Conservation (phyloP, 2,329 filamentous ascomycete species). For the Metarhizium humberi region DNA sequence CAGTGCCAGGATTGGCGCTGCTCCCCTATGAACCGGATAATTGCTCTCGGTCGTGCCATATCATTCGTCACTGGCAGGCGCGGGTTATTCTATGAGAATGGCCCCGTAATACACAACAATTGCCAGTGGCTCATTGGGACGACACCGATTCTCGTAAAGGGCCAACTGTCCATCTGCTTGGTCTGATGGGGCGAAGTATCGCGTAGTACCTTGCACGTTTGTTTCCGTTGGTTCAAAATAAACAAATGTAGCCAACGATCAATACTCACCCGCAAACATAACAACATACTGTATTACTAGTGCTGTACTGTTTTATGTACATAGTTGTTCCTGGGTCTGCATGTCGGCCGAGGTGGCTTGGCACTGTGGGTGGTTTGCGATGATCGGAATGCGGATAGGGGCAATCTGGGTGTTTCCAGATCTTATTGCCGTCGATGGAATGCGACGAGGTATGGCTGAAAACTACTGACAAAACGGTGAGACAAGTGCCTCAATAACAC, state of each 20-base stretch:
- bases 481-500: no score
- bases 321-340: background rate
- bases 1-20: background rate
- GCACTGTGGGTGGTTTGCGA: background rate
- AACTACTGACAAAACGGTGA: no score
- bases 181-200: background rate
- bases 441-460: background rate
- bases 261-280: no score
- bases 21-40: background rate
- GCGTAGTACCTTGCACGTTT: background rate
- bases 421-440: background rate
- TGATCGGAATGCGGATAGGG: background rate
- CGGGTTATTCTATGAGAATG: no score
- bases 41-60: background rate
- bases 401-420: background rate
- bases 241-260: no score
- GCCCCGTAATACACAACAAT: background rate
- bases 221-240: no score
- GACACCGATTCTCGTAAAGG: background rate
- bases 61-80: background rate
- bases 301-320: no score
- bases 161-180: background rate
- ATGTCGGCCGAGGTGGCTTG: background rate
- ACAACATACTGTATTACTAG: no score
- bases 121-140: background rate